A percentile compares a stretch with the other conserved stretches of the same genome.
Evolutionary conservation across 1,284 basidiomycete genomes (phyloP).

Genomic region (Austropuccinia psidii): DNA sequence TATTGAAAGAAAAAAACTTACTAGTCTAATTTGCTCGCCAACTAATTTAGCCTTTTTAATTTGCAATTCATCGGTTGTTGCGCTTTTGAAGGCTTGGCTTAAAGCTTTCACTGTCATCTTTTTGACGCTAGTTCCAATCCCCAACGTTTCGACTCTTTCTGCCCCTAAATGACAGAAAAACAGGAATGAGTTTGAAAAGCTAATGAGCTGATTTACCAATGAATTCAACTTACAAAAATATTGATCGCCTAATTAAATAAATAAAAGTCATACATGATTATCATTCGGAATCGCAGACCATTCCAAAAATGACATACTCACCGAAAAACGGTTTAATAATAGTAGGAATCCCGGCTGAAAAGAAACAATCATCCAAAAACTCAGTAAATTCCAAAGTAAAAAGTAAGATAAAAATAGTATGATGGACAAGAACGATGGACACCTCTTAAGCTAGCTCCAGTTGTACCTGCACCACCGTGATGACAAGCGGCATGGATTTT

Average conservation of each 20-base stretch:
- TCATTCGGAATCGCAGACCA: slow-evolving; percentile 42
- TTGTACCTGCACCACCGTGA: slow-evolving; percentile 93
- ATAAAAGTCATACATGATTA: background rate
- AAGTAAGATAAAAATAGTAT: slow-evolving; percentile 14
- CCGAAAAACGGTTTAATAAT: slow-evolving; percentile 97
- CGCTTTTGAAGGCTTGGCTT: slow-evolving; percentile 65
- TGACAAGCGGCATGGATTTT: slow-evolving; percentile 92
- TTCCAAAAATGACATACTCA: slow-evolving; percentile 56
- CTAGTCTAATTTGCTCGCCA: slow-evolving; percentile 69
- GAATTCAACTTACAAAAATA: slow-evolving; percentile 78
- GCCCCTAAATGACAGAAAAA: background rate
- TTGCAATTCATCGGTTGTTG: slow-evolving; percentile 79
- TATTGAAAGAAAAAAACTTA: background rate
- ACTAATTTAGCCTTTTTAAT: slow-evolving; percentile 71
- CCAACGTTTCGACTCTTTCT: slow-evolving; percentile 62
- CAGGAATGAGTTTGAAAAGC: background rate
- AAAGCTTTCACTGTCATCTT: slow-evolving; percentile 72
- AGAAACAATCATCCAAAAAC: slow-evolving; percentile 49
- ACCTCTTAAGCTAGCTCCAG: slow-evolving; percentile 85
- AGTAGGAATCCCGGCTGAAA: slow-evolving; percentile 75
- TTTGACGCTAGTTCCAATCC: slow-evolving; percentile 63
- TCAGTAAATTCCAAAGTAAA: background rate
- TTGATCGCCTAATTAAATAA: slow-evolving; percentile 54
- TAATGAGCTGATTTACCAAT: background rate
- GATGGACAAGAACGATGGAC: slow-evolving; percentile 44